phyloP scores from a whole-genome alignment of 768 basidiomycete genomes.

The Termitomyces sp. region DNA sequence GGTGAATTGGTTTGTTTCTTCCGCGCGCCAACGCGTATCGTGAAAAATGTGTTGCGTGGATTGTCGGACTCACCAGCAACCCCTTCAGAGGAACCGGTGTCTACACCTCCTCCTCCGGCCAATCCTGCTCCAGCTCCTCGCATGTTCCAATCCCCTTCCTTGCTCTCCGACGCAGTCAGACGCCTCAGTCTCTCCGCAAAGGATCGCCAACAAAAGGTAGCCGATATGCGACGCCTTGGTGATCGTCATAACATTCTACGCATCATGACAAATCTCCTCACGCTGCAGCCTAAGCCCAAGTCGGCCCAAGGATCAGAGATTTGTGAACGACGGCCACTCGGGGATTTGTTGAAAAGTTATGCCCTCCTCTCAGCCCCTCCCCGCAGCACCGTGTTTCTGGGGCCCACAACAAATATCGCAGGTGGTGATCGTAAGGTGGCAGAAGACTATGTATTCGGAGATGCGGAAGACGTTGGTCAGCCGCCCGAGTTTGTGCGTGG shows the following conservation, averaged over 20 bases:
- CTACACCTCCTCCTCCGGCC: slow-evolving; percentile 16
- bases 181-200: slow-evolving; percentile 57
- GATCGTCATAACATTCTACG: slow-evolving; percentile 59
- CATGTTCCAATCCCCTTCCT: slow-evolving; percentile 56
- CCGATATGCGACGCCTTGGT: slow-evolving; percentile 37
- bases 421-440: slow-evolving; percentile 54
- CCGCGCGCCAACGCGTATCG: slow-evolving; percentile 66
- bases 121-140: slow-evolving; percentile 22
- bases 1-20: slow-evolving; percentile 89
- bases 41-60: slow-evolving; percentile 51
- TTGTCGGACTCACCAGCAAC: slow-evolving; percentile 40
- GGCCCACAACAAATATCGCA: slow-evolving; percentile 43
- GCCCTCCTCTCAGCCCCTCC: slow-evolving; percentile 36
- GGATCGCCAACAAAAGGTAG: slow-evolving; percentile 39
- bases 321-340: slow-evolving; percentile 28
- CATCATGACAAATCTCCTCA: slow-evolving; percentile 73
- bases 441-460: slow-evolving; percentile 41
- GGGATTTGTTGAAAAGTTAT: slow-evolving; percentile 35
- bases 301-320: slow-evolving; percentile 31
- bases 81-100: slow-evolving; percentile 19
- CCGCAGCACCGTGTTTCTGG: slow-evolving; percentile 57
- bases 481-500: slow-evolving; percentile 4
- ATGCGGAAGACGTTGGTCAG: slow-evolving; percentile 3
- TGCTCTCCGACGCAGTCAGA: slow-evolving; percentile 70
- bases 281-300: slow-evolving; percentile 44